Percentiles rank a stretch among this genome's conserved stretches.
Conservation (phyloP, 441 rosid genomes). For the Iberis amara region DNA sequence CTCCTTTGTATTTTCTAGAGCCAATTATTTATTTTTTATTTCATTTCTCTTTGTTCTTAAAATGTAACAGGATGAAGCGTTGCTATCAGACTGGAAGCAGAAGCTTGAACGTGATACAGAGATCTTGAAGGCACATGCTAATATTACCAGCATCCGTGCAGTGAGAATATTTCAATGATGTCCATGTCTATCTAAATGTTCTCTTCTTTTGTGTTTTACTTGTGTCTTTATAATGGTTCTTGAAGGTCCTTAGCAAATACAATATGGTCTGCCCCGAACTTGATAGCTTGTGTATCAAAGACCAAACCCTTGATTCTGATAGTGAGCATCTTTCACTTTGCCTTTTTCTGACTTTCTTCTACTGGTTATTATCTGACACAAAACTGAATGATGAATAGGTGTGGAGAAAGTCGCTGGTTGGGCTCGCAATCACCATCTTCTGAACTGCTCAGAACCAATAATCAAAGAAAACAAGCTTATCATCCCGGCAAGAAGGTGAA, state of each 20-base stretch:
- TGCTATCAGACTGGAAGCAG: conserved; percentile 85
- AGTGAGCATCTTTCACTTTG: conserved; percentile 40
- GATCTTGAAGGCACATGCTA: conserved; percentile 72
- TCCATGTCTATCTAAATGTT: background rate
- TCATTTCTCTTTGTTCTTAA: conserved; percentile 21
- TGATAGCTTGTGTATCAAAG: conserved; percentile 62
- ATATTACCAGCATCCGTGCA: conserved; percentile 48
- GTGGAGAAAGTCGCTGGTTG: conserved; percentile 95
- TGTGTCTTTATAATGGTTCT: conserved; percentile 10
- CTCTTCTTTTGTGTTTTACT: background rate
- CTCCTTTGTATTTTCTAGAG: background rate
- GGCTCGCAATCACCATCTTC: conserved; percentile 80
- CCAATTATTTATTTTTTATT: background rate
- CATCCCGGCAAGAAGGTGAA: conserved; percentile 73
- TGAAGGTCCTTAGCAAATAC: conserved; percentile 48
- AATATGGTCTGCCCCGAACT: conserved; percentile 77
- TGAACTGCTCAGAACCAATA: conserved; percentile 60
- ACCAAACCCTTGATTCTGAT: conserved; percentile 70
- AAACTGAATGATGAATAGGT: conserved; percentile 36
- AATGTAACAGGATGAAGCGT: conserved; percentile 64
- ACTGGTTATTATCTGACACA: background rate
- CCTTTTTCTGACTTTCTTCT: background rate
- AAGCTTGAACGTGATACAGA: conserved; percentile 78
- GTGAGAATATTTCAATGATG: conserved; percentile 37
- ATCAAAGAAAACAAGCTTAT: conserved; percentile 60